A percentile compares a stretch with the other conserved stretches of the same genome.
phyloP scores from a whole-genome alignment of 768 basidiomycete genomes.

The Polyporus arcularius region DNA sequence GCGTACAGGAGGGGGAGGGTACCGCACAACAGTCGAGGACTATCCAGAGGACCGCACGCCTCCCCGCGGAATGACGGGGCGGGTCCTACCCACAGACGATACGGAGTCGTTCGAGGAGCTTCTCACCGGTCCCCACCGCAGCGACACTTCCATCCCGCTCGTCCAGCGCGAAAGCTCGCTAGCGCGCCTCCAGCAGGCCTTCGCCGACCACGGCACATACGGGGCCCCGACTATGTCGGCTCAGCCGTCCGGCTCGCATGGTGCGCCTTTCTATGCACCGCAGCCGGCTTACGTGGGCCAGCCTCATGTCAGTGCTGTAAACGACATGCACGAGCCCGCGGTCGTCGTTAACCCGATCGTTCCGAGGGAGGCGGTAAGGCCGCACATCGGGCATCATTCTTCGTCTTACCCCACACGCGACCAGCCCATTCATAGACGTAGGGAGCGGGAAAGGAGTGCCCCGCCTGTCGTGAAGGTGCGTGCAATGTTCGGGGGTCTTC shows the following conservation, averaged over 20 bases:
- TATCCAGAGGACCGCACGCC: slow-evolving; percentile 13
- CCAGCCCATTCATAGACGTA: slow-evolving; percentile 1
- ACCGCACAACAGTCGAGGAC: slow-evolving; percentile 18
- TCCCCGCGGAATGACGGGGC: not conserved
- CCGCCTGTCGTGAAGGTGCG: slow-evolving; percentile 9
- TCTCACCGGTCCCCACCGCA: slow-evolving; percentile 4
- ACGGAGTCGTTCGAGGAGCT: slow-evolving; percentile 23
- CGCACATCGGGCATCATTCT: slow-evolving; percentile 23
- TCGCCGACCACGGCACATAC: slow-evolving; percentile 26
- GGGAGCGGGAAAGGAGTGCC: slow-evolving; percentile 12
- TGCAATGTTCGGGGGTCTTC: not conserved
- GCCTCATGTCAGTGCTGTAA: slow-evolving; percentile 13
- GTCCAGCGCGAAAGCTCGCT: slow-evolving; percentile 32
- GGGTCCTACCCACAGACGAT: slow-evolving; percentile 9
- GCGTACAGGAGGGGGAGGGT: not conserved
- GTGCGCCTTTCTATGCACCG: slow-evolving; percentile 21
- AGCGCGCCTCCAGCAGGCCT: slow-evolving; percentile 27
- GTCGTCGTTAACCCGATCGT: slow-evolving; percentile 17
- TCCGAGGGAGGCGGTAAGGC: slow-evolving; percentile 18
- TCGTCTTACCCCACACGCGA: slow-evolving; percentile 12
- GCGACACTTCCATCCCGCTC: slow-evolving; percentile 25
- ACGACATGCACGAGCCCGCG: slow-evolving; percentile 22
- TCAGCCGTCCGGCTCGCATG: slow-evolving; percentile 20
- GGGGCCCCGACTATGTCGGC: slow-evolving; percentile 17
- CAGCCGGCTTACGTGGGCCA: slow-evolving; percentile 8